Evolutionary conservation across 192 early-diverging fungal species (phyloP), one percentile per base, ranked within the genome.

Genomic region (Umbelopsis isabellina): DNA sequence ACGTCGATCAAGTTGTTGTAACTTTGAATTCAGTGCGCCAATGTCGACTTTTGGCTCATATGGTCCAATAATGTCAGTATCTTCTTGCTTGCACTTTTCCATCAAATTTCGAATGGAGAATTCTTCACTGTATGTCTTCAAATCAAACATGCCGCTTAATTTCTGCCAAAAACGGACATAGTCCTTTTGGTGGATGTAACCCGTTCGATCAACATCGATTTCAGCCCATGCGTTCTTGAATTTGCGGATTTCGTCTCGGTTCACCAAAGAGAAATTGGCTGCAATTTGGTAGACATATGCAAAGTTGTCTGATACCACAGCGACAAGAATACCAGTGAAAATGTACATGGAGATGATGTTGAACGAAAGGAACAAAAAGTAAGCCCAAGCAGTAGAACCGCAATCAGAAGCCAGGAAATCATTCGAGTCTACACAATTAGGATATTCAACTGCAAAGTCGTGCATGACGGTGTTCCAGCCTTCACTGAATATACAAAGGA

Each of bases 281-380:
- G 83, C 80, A 37, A 88, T 84, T 69, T 89, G 87, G 64, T 89
- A 85, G 5, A 84, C 82, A 58, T 89, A 89, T 7, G 85, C 83
- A 51, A 89, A 89, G 65, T 87, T 89, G 68, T 89, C 86, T 37
- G 80, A 72, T 44, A 89, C 87, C 23, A 89, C 84, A 15, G 81
- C 87, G 21, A 89, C 80, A 67, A 89, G 87, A 71, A 89, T 86
- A 72, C 81, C 81, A 0, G 80, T 83, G 46, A 89, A 87, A 47
- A 89, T 89, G 51, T 89, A 89, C 87, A 89, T 89, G 27, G 87
- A 89, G n/a, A 89, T 80, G 23, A 89, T 81, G 69, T 87, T 89
- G 78, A 85, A 89, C 0, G 80, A 69, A 9, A 87, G 73, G 45
- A 89, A 89, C 18, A 89, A 70, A 20, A 82, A 72, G 51, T 84